Percentiles rank a stretch among this genome's conserved stretches.
These are phyloP conservation scores for Annulohypoxylon truncatum DNA, from an alignment of 2,329 filamentous ascomycete species.

Conservation along the genomic window DNA sequence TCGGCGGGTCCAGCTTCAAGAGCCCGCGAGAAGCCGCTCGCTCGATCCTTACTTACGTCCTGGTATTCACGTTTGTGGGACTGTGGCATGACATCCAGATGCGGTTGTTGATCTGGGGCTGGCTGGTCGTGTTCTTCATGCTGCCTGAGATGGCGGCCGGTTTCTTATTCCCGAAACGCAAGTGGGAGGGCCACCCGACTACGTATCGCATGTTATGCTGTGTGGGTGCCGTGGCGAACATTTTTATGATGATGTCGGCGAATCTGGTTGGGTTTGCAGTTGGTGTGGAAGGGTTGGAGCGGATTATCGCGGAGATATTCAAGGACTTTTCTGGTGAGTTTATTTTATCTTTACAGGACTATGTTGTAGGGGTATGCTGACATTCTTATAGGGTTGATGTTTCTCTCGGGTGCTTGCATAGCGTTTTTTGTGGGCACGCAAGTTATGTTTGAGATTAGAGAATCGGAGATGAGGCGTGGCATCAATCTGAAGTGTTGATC, in stretches of 20 bases:
- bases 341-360: background rate
- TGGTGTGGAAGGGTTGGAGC: constrained; percentile 86
- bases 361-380: constrained; percentile 20
- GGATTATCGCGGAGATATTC: constrained; percentile 79
- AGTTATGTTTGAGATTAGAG: constrained; percentile 95
- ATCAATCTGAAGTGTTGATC: constrained; percentile 82
- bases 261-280: constrained; percentile 96
- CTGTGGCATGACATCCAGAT: constrained; percentile 98
- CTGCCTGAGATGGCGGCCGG: constrained; percentile 83
- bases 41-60: constrained; percentile 79
- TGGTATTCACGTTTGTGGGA: constrained; percentile 96
- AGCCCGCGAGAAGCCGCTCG: constrained; percentile 61
- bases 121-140: constrained; percentile 95
- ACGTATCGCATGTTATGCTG: constrained; percentile 84
- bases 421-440: constrained; percentile 87
- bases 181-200: constrained; percentile 76
- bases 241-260: constrained; percentile 94
- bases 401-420: constrained; percentile 76
- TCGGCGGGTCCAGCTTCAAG: constrained; percentile 75
- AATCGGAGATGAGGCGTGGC: constrained; percentile 84
- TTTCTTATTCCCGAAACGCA: constrained; percentile 76
- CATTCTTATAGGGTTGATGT: constrained; percentile 68
- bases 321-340: constrained; percentile 75
- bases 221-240: constrained; percentile 82
- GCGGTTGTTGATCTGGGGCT: constrained; percentile 92